Evolutionary conservation across 1,284 basidiomycete species (phyloP), one percentile per base, ranked within the genome.

Genomic region (Xerocomus amazonicus): DNA sequence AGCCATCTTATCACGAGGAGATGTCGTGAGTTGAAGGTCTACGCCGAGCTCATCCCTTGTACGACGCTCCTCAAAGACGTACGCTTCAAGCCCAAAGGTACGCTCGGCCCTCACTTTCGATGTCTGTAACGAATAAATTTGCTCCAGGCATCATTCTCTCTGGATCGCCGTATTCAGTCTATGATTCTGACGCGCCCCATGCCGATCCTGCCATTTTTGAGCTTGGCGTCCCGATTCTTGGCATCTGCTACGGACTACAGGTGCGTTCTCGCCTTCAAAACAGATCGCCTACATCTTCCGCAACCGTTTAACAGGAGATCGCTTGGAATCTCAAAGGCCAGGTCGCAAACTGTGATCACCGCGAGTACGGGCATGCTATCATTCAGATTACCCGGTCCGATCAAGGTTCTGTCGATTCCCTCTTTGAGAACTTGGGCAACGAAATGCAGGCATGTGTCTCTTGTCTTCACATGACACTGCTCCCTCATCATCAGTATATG

Each of bases 201-300:
- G 94, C 95, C 41, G 96, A 99, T 70, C 91, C 93, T 16, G 87
- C 80, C n/a, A 87, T 99, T n/a, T 99, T 95, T 63, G 81, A 85
- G 37, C 79, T 90, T 13, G 92, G 89, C 33, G 86, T 98, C 1
- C 96, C 97, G 16, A 85, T 99, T 48, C 78, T 99, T 14, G 97
- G 97, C 42, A 98, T 99, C 55, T 99, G 97, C 70, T 99, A 99
- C 72, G 97, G 97, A 28, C 78, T 99, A n/a, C 92, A 96, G 77
- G 90, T 89, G 50, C 48, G 74, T 68, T 34, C 33, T 29, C 39
- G 26, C 34, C 7, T 33, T 6, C n/a, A 5, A 34, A 37, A 16
- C 16, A 10, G 45, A 19, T 6, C 10, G 40, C 17, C 19, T 17
- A 7, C 19, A 8, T 17, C 37, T 16, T n/a, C 26, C n/a, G 23